Evolutionary conservation across 768 basidiomycete genomes (phyloP), one percentile per base, ranked within the genome.

Genomic region (Infundibulicybe gibba): DNA sequence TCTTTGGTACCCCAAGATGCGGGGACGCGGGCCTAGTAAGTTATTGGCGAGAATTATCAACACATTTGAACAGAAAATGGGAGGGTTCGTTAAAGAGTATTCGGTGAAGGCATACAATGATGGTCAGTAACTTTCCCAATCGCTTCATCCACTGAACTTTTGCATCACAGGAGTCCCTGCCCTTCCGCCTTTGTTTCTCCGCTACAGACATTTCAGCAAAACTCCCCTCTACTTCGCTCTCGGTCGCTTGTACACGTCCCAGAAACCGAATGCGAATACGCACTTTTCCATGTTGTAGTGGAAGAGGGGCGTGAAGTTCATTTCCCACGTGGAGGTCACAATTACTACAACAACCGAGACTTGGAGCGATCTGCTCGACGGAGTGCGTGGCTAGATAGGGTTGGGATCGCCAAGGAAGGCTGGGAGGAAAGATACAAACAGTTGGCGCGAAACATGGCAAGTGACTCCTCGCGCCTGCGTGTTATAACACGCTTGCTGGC

Each of bases 301-400:
- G 49, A 54, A 14, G 54, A 56, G 9, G 39, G 48, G 3, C 43
- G 40, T 2, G 44, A 49, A n/a, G 53, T 53, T 16, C 46, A 67
- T 13, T 70, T 74, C 51, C 78, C 79, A 16, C 66, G 69, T 25
- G 81, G 80, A 11, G 81, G 82, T 2, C 80, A 85, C 58, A 81
- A 81, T 51, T 85, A 83, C 57, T 83, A 82, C 59, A 78, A 74
- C 48, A 69, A 69, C 13, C 66, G 79, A 31, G 76, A 82, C 54
- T 63, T 79, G 57, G 80, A 83, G 54, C 65, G 64, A 43, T 58
- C 75, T 9, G 32, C 62, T 12, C 65, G 68, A 12, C 65, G 76
- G 43, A 64, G 77, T 46, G 47, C 55, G 12, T 79, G 73, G 76
- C 56, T 80, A 10, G 59, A 65, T 16, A 61, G 67, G 48, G 58